Percentiles rank a stretch among this genome's conserved stretches.
phyloP scores from a whole-genome alignment of 1,284 basidiomycete species.

The Fomitopsis schrenkii region DNA sequence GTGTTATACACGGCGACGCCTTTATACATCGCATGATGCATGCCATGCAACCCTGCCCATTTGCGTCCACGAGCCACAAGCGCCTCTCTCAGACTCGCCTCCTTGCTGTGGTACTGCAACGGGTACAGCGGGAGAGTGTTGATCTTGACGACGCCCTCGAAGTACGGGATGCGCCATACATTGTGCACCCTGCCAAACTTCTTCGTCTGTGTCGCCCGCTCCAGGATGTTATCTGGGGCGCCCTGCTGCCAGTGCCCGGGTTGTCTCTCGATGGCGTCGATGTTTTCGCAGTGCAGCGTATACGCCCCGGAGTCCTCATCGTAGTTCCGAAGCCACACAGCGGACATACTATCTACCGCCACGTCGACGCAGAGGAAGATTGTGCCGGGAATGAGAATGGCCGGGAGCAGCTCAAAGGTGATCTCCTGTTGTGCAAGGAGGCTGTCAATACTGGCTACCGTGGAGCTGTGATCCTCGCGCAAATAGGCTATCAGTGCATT shows the following conservation, averaged over 20 bases:
- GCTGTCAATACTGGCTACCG: slow-evolving; percentile 39
- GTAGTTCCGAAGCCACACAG: not conserved
- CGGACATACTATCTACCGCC: slow-evolving; percentile 19
- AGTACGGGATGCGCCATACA: no score
- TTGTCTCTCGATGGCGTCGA: slow-evolving; percentile 15
- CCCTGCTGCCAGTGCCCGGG: slow-evolving; percentile 33
- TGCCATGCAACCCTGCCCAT: slow-evolving; percentile 44
- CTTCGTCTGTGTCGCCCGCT: slow-evolving; percentile 5
- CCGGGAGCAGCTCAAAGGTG: slow-evolving; percentile 49
- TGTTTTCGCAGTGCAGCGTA: not conserved
- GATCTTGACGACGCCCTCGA: slow-evolving; percentile 32
- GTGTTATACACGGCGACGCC: slow-evolving; percentile 40
- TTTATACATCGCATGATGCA: slow-evolving; percentile 51
- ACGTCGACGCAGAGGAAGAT: slow-evolving; percentile 43
- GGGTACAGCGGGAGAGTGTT: slow-evolving; percentile 46
- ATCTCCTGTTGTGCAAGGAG: slow-evolving; percentile 50
- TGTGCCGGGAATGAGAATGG: slow-evolving; percentile 47
- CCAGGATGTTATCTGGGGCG: slow-evolving; percentile 1
- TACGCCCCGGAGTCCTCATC: not conserved
- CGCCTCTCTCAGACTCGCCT: slow-evolving; percentile 30
- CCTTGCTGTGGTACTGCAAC: slow-evolving; percentile 41
- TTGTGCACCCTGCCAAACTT: no score
- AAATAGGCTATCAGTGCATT: slow-evolving; percentile 43
- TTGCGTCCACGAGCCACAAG: slow-evolving; percentile 45
- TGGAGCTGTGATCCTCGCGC: slow-evolving; percentile 42